Evolutionary conservation across 2,329 filamentous ascomycete genomes (phyloP).

Genomic region (Fusarium sp.): DNA sequence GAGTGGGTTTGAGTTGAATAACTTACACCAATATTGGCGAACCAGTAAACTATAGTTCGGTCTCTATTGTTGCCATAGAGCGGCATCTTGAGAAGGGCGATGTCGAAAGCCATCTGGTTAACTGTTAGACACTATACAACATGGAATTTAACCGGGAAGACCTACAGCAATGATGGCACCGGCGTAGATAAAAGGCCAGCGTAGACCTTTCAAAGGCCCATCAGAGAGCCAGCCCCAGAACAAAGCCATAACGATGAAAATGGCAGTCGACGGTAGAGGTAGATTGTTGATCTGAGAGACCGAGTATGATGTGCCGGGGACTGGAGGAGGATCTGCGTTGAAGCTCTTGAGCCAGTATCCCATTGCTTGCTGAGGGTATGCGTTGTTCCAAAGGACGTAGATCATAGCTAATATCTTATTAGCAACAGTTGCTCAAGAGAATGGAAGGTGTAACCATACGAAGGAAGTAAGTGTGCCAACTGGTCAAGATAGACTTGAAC

Average conservation of each 20-base stretch:
- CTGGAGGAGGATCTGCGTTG: constrained; percentile 1
- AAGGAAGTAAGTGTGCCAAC: constrained; percentile 41
- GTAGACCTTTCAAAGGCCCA: constrained; percentile 25
- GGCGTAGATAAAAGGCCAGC: constrained; percentile 38
- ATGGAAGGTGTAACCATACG: neutral
- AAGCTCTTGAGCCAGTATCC: constrained; percentile 22
- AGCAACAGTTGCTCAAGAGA: fast-evolving
- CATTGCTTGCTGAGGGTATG: constrained; percentile 3
- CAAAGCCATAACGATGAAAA: constrained; percentile 35
- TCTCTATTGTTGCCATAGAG: constrained; percentile 29
- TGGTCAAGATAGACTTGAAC: constrained; percentile 24
- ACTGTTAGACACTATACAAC: neutral
- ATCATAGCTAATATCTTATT: neutral
- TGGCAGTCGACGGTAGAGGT: constrained; percentile 34
- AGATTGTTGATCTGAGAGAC: constrained; percentile 14
- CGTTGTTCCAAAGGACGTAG: constrained; percentile 16
- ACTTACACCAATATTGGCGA: constrained; percentile 43
- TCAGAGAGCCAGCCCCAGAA: constrained; percentile 42
- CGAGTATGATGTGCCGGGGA: constrained; percentile 4
- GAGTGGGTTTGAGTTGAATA: neutral
- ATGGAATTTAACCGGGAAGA: neutral
- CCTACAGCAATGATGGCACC: constrained; percentile 36
- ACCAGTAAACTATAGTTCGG: constrained; percentile 40
- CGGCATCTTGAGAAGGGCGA: constrained; percentile 29
- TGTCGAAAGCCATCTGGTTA: constrained; percentile 27